Conservation (phyloP, 2,329 filamentous ascomycete genomes). For the Sphaerulina vaccinii region DNA sequence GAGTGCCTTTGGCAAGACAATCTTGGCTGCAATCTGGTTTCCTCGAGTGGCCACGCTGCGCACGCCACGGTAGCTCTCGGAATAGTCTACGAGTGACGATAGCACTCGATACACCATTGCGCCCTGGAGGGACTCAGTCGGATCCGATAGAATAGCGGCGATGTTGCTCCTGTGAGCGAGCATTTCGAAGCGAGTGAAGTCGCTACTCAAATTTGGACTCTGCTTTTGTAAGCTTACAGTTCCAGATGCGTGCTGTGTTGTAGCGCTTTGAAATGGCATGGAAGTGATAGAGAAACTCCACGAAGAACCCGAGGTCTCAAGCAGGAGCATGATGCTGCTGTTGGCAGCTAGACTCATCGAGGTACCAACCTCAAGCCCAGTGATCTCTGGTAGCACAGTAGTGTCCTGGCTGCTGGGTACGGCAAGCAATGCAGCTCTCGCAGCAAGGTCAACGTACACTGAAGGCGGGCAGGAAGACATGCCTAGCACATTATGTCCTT, state of each 20-base stretch:
- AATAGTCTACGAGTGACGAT: conserved; percentile 7
- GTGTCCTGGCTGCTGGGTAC: neutral
- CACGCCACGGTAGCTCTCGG: conserved; percentile 1
- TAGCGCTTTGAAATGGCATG: neutral
- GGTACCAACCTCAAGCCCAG: neutral
- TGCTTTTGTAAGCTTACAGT: neutral
- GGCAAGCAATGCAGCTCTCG: neutral
- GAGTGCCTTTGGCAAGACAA: conserved; percentile 5
- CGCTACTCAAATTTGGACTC: neutral
- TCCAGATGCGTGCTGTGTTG: conserved; percentile 1
- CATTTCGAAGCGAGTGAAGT: conserved; percentile 5
- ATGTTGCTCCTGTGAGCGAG: conserved; percentile 1
- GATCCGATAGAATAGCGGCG: neutral
- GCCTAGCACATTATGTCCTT: conserved; percentile 3
- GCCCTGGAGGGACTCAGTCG: conserved; percentile 1
- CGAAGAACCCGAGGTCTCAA: neutral
- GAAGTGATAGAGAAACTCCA: conserved; percentile 6
- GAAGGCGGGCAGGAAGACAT: conserved; percentile 1
- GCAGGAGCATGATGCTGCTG: neutral
- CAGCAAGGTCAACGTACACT: conserved; percentile 1
- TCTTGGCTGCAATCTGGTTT: conserved; percentile 2
- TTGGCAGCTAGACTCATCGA: neutral
- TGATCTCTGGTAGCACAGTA: neutral
- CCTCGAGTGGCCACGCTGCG: neutral
- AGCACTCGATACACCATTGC: conserved; percentile 8